Base-by-base conservation (phyloP, 2,329 filamentous ascomycete species). In the Tolypocladium paradoxum region DNA sequence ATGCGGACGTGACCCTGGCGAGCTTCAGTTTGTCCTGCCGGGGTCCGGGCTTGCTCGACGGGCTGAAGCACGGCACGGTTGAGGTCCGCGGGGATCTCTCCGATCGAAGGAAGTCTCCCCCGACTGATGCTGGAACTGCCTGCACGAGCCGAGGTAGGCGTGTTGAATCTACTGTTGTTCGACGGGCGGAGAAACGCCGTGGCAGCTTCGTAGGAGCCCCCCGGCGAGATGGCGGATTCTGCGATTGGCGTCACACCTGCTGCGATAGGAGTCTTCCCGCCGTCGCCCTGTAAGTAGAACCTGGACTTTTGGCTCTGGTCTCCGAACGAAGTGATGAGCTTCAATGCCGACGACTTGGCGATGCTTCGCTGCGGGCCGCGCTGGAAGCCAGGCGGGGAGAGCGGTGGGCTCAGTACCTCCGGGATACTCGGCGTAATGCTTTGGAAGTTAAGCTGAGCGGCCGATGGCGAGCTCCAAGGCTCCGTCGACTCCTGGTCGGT, bases 321-420 rank as follows among this genome's bases (percentile, higher is more conserved):
- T 8, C 83, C 87, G 62, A 99, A 97, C 0, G 87, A 85, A 0
- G 93, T 97, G 62, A 97, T 95, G 2, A 97, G 79, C 67, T 95
- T 96, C 55, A 97, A 74, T 0, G 92, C 83, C 11, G 90, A 88
- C 31, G 86, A 85, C 72, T 95, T 95, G 14, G 85, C 83, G 50
- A 89, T 82, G 70, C 78, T 79, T 57, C 79, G 73, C 65, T 81
- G 76, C 51, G 81, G 79, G 2, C 80, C 79, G 56, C 74, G 76
- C 56, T 77, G 79, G 50, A 82, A 64, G 27, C 81, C 82, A 0
- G 87, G 87, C 9, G 88, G 87, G 1, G 88, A 91, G n/a, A 89
- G 67, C 3, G 87, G 81, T 18, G 86, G 83, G 64, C 88, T 87
- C 6, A 88, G 69, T 54, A 85, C 65, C 66, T 85, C 74, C 55